phyloP scores from a whole-genome alignment of 108 stramenopile species.

The Nitzschia sp. region DNA sequence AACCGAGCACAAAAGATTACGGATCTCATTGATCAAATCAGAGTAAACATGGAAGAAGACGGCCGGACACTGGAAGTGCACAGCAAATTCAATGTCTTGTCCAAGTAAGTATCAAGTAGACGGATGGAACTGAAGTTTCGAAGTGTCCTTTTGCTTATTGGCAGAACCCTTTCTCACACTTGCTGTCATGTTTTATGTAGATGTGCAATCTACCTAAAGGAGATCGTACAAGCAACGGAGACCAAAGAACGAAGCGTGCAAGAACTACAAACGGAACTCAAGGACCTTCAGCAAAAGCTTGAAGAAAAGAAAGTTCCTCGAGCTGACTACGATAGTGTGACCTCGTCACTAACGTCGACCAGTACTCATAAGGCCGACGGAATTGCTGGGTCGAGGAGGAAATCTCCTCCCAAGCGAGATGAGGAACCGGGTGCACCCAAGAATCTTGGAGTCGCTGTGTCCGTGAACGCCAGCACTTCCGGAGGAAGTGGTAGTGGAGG shows the following conservation, averaged over 20 bases:
- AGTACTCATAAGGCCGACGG: background rate
- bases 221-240: conserved; percentile 56
- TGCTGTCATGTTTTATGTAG: conserved; percentile 31
- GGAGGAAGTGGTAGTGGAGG: conserved; percentile 25
- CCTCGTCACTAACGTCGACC: conserved; percentile 57
- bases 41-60: conserved; percentile 67
- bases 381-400: background rate
- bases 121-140: too few species aligned
- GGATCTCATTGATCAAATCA: conserved; percentile 67
- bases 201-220: conserved; percentile 72
- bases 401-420: conserved; percentile 5
- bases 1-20: conserved; percentile 78
- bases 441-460: background rate
- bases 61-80: conserved; percentile 78
- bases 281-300: conserved; percentile 41
- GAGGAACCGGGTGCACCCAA: conserved; percentile 3
- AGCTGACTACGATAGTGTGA: conserved; percentile 72
- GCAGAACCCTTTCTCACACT: conserved; percentile 6
- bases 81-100: conserved; percentile 82
- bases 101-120: conserved; percentile 65
- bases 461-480: background rate
- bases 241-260: conserved; percentile 64
- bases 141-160: too few species aligned
- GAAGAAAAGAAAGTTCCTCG: conserved; percentile 59
- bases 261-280: conserved; percentile 53